Percentiles rank a stretch among this genome's conserved stretches.
Evolutionary conservation across 2,329 filamentous ascomycete species (phyloP).

Genomic region (Karstenula rhodostoma): DNA sequence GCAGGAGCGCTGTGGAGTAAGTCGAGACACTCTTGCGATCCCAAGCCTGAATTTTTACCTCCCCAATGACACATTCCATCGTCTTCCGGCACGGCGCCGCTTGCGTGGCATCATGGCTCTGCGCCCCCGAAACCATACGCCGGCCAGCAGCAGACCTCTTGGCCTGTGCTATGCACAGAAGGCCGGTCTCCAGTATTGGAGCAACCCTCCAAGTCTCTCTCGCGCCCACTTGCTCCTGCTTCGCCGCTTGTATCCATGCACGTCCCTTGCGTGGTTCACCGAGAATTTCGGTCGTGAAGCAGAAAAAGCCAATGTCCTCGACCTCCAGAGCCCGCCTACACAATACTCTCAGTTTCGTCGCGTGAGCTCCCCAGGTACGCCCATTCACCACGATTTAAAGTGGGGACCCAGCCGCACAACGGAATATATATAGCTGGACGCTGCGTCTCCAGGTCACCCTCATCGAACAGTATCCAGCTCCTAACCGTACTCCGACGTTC

Average conservation of each 20-base stretch:
- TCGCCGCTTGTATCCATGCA: background rate
- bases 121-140: background rate
- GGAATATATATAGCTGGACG: background rate
- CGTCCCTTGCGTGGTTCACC: background rate
- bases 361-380: background rate
- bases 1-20: background rate
- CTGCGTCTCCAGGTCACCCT: background rate
- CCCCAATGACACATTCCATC: background rate
- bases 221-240: background rate
- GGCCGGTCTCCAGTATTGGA: background rate
- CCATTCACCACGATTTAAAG: background rate
- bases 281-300: background rate
- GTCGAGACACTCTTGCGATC: background rate
- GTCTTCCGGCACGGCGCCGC: background rate
- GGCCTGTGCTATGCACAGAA: background rate
- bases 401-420: background rate
- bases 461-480: background rate
- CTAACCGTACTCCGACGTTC: background rate
- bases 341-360: constrained; percentile 1
- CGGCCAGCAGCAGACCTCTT: background rate
- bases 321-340: background rate
- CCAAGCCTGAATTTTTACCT: background rate
- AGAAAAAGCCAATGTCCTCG: background rate
- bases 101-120: background rate
- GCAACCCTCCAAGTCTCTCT: background rate